Evolutionary conservation across 352 stramenopile species (phyloP).

Genomic region (Blastocystis sp.): DNA sequence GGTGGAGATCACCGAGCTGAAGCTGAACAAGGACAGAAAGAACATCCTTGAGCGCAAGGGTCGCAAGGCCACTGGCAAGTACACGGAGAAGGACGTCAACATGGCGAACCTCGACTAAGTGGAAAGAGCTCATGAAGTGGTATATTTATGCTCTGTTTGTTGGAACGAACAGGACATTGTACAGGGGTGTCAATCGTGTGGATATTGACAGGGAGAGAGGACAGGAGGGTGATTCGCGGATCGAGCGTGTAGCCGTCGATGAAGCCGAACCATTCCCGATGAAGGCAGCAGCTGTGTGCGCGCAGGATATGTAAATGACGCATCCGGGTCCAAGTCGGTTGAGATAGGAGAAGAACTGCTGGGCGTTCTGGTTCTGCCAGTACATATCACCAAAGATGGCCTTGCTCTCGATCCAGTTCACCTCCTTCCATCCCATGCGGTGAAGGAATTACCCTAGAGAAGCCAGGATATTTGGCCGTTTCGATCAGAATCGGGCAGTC

Average conservation of each 20-base stretch:
- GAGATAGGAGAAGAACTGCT: constrained; percentile 53
- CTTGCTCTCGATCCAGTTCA: constrained; percentile 67
- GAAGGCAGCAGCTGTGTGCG: background rate
- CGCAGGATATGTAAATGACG: constrained; percentile 57
- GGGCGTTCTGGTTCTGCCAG: constrained; percentile 46
- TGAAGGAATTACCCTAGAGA: background rate
- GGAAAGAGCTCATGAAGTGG: constrained; percentile 49
- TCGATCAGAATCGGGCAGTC: constrained; percentile 36
- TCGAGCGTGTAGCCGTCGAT: background rate
- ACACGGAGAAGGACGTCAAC: constrained; percentile 71
- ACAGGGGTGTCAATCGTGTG: background rate
- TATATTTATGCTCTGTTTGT: constrained; percentile 60
- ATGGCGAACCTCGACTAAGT: constrained; percentile 74
- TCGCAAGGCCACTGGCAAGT: constrained; percentile 74
- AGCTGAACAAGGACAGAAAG: constrained; percentile 99
- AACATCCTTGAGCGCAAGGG: constrained; percentile 95
- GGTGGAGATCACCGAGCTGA: constrained; percentile 98
- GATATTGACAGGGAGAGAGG: constrained; percentile 15
- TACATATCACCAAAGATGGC: constrained; percentile 37
- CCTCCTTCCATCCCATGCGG: constrained; percentile 41
- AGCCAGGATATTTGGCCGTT: constrained; percentile 17
- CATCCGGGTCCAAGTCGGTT: constrained; percentile 61
- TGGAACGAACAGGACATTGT: background rate
- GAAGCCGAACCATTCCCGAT: constrained; percentile 55
- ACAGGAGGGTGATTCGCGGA: constrained; percentile 38